Evolutionary conservation across 169 alveolate genomes (phyloP).

Genomic region (Eimeria necatrix): DNA sequence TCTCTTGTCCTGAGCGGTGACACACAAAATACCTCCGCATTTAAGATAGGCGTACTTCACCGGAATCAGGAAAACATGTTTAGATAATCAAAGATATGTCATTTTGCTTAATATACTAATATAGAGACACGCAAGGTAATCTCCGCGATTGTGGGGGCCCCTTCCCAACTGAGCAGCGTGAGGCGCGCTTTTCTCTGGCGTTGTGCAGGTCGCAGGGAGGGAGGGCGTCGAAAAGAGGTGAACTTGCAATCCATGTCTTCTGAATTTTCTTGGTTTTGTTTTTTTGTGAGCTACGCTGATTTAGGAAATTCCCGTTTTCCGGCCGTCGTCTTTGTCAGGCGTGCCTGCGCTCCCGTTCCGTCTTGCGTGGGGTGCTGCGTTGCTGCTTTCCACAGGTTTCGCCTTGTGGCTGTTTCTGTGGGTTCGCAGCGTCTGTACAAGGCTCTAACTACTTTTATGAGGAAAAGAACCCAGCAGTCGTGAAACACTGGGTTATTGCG

Average conservation of each 20-base stretch:
- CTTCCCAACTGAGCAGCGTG: slow-evolving; percentile 51
- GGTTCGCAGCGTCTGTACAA: neutral
- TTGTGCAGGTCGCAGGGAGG: slow-evolving; percentile 49
- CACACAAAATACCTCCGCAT: neutral
- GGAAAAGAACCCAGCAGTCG: neutral
- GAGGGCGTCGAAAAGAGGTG: neutral
- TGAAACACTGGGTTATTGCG: neutral
- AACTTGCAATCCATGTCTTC: neutral
- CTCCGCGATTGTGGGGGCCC: slow-evolving; percentile 28
- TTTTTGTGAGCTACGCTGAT: neutral
- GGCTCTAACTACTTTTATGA: neutral
- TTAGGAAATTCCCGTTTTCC: neutral
- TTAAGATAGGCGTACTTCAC: neutral
- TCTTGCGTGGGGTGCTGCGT: slow-evolving; percentile 66
- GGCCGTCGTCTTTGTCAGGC: neutral
- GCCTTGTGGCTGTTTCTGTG: slow-evolving; percentile 24
- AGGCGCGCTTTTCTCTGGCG: slow-evolving; percentile 70
- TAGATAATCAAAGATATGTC: neutral
- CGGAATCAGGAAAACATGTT: neutral
- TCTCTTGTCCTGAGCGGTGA: neutral
- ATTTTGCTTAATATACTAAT: neutral
- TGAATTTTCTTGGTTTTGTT: neutral
- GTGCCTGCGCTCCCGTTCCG: slow-evolving; percentile 27
- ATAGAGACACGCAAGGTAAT: neutral
- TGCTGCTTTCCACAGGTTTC: slow-evolving; percentile 41